These are phyloP conservation scores for Silybum marianum DNA, from an alignment of 129 eudicot genomes.

Conservation along the genomic window DNA sequence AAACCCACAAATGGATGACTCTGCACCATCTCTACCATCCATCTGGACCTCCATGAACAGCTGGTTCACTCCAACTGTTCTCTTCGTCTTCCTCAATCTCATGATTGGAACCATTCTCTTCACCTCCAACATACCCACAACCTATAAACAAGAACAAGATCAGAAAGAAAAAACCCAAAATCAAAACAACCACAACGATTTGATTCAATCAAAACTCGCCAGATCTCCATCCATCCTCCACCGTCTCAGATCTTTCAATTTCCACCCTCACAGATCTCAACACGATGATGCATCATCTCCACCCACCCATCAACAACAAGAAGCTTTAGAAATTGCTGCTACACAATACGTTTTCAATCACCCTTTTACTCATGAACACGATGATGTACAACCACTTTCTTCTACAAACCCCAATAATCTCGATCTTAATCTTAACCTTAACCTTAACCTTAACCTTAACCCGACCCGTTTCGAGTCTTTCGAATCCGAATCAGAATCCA, in stretches of 20 bases:
- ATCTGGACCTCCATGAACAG: conserved; percentile 72
- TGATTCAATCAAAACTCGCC: conserved; percentile 30
- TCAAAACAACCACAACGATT: conserved; percentile 21
- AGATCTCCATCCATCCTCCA: conserved; percentile 71
- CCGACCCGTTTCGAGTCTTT: conserved; percentile 24
- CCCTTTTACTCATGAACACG: conserved; percentile 39
- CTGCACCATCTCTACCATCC: conserved; percentile 43
- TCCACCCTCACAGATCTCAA: conserved; percentile 42
- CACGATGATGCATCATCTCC: conserved; percentile 12
- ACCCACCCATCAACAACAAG: conserved; percentile 22
- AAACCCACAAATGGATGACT: conserved; percentile 59
- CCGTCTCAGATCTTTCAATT: conserved; percentile 67
- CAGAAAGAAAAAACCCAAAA: conserved; percentile 12
- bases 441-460: background rate
- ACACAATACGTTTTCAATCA: conserved; percentile 39
- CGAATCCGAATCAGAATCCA: background rate
- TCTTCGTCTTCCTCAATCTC: conserved; percentile 82
- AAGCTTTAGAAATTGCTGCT: conserved; percentile 32
- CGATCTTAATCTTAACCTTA: conserved; percentile 14
- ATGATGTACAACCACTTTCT: conserved; percentile 25
- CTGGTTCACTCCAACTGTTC: conserved; percentile 89
- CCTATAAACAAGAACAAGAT: conserved; percentile 30
- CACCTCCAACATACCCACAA: conserved; percentile 49
- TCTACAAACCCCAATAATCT: background rate
- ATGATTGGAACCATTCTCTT: conserved; percentile 81